Evolutionary conservation across 2,329 filamentous ascomycete genomes (phyloP).

Genomic region (Emmonsia crescens): DNA sequence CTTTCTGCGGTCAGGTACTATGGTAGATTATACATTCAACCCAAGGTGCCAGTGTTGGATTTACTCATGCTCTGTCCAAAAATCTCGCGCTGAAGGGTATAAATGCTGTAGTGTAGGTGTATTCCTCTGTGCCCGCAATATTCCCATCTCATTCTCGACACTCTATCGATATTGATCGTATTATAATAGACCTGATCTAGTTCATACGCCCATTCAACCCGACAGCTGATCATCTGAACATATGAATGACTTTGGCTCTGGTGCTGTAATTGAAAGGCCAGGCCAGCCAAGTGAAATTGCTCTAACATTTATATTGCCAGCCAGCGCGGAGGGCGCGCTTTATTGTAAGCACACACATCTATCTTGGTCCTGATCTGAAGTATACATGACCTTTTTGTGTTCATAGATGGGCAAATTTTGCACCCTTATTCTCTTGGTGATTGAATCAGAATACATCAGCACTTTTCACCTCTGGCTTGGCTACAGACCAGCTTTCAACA

Average conservation of each 20-base stretch:
- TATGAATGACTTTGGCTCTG: slow-evolving; percentile 26
- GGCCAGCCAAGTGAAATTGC: slow-evolving; percentile 31
- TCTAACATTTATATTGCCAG: slow-evolving; percentile 30
- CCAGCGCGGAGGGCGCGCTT: slow-evolving; percentile 24
- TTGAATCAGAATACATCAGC: slow-evolving; percentile 13
- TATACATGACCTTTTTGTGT: slow-evolving; percentile 1
- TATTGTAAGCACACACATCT: slow-evolving; percentile 24
- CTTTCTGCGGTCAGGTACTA: slow-evolving; percentile 40
- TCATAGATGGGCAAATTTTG: slow-evolving; percentile 25
- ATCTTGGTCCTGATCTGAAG: neutral
- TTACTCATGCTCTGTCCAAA: slow-evolving; percentile 43
- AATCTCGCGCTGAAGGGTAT: slow-evolving; percentile 48
- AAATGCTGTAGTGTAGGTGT: slow-evolving; percentile 35
- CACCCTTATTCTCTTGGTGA: slow-evolving; percentile 28
- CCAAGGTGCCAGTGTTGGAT: slow-evolving; percentile 48
- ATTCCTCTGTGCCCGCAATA: neutral
- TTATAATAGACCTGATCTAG: slow-evolving; percentile 20
- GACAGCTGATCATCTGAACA: slow-evolving; percentile 25
- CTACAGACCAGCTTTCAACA: no score
- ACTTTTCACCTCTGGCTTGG: no score
- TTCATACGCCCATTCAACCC: slow-evolving; percentile 28
- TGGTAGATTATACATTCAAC: slow-evolving; percentile 49
- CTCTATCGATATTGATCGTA: neutral
- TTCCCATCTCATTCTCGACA: neutral
- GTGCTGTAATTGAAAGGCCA: slow-evolving; percentile 23